Evolutionary conservation across 176 grass and related monocot genomes (phyloP).

Genomic region (Tuctoria greenei): DNA sequence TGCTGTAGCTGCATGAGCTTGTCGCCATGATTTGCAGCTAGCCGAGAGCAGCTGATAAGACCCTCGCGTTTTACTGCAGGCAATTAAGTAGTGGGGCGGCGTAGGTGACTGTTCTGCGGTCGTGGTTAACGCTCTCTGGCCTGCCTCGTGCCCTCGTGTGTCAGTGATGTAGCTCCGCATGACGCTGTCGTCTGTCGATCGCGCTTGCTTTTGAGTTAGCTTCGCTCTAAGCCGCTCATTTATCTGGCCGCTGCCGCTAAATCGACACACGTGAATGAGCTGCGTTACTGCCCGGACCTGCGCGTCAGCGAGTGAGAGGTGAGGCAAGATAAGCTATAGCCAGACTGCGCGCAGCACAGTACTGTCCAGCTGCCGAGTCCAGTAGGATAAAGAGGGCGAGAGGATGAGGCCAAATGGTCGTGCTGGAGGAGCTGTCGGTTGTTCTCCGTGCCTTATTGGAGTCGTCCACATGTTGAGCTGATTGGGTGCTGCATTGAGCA

Average conservation of each 20-base stretch:
- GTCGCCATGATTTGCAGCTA: conserved; percentile 19
- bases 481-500: conserved; percentile 59
- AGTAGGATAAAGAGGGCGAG: conserved; percentile 21
- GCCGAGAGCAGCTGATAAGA: not conserved
- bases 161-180: conserved; percentile 17
- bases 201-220: not conserved
- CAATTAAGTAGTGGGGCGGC: not conserved
- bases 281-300: not conserved
- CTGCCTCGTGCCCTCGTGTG: not conserved
- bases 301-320: conserved; percentile 19
- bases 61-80: not conserved
- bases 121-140: not conserved
- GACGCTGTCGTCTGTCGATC: not conserved
- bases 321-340: conserved; percentile 41
- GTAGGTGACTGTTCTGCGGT: not conserved
- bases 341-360: conserved; percentile 45
- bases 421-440: conserved; percentile 81
- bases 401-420: conserved; percentile 71
- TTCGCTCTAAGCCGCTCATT: not conserved
- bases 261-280: conserved; percentile 26
- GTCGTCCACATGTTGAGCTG: conserved; percentile 82
- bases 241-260: not conserved
- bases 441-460: conserved; percentile 78
- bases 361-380: conserved; percentile 31
- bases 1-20: conserved; percentile 31